Evolutionary conservation across 2,329 filamentous ascomycete genomes (phyloP), one percentile per base, ranked within the genome.

Genomic region (Colletotrichum spaethianum): DNA sequence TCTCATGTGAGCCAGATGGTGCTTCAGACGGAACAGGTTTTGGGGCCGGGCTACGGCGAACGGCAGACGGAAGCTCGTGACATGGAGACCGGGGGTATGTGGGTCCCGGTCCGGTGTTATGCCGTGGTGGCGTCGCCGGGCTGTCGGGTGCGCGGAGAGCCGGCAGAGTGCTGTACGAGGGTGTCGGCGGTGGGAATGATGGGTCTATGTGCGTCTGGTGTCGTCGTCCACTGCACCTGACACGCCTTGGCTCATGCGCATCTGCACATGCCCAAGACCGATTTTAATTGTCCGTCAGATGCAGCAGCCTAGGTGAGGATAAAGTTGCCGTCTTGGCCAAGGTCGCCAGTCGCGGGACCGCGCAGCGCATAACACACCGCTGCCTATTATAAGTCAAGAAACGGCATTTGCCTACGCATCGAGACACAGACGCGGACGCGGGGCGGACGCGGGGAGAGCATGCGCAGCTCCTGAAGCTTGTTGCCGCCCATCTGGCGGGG

Each of bases 1-100:
- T 53, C 7, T 60, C 44, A 33, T 31, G 56, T 48, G 56, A 14
- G 56, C 68, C 46, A 33, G 53, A 61, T 8, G 40, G 7, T 55
- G 38, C 42, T 69, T 64, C 65, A 55, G 65, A 69, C 11, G 65
- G 20, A 26, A 31, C 14, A n/a, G 23, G 46, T n/a, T 18, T 53
- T 14, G 44, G 18, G 18, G 18, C 9, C 38, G 57, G 59, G 26
- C 20, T 9, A 36, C 12, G 42, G 31, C 4, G 28, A 36, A 23
- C 26, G n/a, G 40, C 31, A 20, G 26, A 23, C 36, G 48, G n/a
- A 9, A 36, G 52, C 23, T 16, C 18, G 38, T 36, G 56, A 50
- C 16, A 23, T 44, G 46, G 23, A 16, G 7, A 36, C 28, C 56
- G 66, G 59, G 59, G 40, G 60, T 46, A 69, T 63, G 55, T 72